Base-by-base conservation (phyloP, 2,329 filamentous ascomycete species). In the Ascochyta koolunga region DNA sequence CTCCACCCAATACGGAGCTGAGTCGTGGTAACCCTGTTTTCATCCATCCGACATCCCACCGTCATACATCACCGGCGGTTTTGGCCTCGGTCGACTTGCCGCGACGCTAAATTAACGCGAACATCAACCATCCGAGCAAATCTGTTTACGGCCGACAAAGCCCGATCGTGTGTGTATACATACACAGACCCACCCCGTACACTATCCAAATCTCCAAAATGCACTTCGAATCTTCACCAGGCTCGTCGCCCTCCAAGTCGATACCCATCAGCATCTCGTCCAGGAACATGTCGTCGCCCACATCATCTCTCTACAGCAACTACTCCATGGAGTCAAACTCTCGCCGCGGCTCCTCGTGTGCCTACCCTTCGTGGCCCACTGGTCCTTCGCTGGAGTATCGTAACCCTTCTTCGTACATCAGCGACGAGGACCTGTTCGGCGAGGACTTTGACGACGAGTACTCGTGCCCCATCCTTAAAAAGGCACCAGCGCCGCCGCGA, bases 321-420 rank as follows among this genome's bases (percentile, higher is more conserved):
- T 71, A 64, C 67, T 68, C 71, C 5, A 50, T 59, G 49, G 62
- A 67, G 44, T 61, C 64, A 15, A 64, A 56, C 32, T 67, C 71
- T 31, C 63, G 65, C 32, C 65, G 66, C 31, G 71, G 68, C 50
- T 73, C 70, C 2, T 63, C 72, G 5, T 77, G 74, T 63, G 74
- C 75, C 39, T 77, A 71, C 55, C 75, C 75, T 38, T 75, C 71
- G 47, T 77, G 75, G 75, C 74, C 75, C 9, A 69, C 68, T 1
- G 71, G 73, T 19, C 67, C 68, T 29, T 71, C 70, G 16, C 73
- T 77, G 10, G 68, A 68, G 46, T 70, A 71, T 57, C 67, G 68
- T 61, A 71, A 64, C 62, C 73, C 75, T 19, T 73, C 69, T 51
- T 74, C 75, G 54, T 77, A 73, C 68, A 76, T 77, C 64, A 74